Percentiles rank a stretch among this genome's conserved stretches.
Evolutionary conservation across 2,329 filamentous ascomycete genomes (phyloP).

Genomic region (Neurospora crassa): DNA sequence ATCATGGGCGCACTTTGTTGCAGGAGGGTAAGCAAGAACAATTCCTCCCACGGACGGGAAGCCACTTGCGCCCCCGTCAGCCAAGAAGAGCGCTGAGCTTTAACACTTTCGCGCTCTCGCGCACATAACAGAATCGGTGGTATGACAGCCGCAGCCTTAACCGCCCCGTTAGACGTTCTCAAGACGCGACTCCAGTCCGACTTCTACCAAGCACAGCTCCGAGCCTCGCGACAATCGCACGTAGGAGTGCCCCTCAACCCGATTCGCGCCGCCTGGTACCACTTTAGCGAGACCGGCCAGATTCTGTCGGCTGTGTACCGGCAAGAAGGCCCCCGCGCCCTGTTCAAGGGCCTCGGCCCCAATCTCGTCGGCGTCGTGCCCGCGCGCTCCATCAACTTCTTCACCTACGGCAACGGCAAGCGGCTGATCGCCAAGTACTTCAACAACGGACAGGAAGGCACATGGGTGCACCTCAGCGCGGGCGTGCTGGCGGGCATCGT

Average conservation of each 20-base stretch:
- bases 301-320: constrained; percentile 75
- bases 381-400: constrained; percentile 87
- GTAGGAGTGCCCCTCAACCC: constrained; percentile 51
- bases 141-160: constrained; percentile 87
- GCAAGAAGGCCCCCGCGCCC: constrained; percentile 71
- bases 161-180: constrained; percentile 84
- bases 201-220: constrained; percentile 81
- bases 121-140: constrained; percentile 58
- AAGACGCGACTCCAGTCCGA: constrained; percentile 91
- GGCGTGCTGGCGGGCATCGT: constrained; percentile 71
- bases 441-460: constrained; percentile 58
- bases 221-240: constrained; percentile 53
- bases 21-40: constrained; percentile 61
- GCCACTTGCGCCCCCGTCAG: not conserved
- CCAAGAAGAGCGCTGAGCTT: not conserved
- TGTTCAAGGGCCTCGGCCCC: constrained; percentile 89
- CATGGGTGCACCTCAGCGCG: constrained; percentile 69
- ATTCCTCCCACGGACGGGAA: not conserved
- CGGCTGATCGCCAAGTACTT: constrained; percentile 65
- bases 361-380: constrained; percentile 86
- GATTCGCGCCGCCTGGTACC: constrained; percentile 55
- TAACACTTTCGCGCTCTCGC: constrained; percentile 1
- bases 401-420: constrained; percentile 87
- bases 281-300: constrained; percentile 77
- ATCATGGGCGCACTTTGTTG: constrained; percentile 87